phyloP scores from a whole-genome alignment of 345 rosid species.

The Lumnitzera racemosa region DNA sequence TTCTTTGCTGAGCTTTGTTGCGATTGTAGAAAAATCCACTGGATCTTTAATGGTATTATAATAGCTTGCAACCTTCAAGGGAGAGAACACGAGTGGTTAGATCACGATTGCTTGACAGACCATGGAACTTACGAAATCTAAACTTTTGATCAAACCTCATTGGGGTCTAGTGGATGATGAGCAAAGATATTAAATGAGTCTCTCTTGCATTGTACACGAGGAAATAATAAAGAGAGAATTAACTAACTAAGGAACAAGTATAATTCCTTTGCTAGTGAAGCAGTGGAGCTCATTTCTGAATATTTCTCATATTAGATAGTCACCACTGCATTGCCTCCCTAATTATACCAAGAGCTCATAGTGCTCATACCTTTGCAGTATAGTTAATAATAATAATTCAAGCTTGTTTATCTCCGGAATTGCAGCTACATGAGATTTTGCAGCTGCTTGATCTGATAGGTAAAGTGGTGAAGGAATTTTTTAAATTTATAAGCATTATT shows the following conservation, averaged over 20 bases:
- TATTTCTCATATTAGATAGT: too few species aligned
- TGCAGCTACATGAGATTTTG: conserved; percentile 7
- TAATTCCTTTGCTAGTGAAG: background rate
- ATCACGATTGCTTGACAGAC: background rate
- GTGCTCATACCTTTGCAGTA: conserved; percentile 18
- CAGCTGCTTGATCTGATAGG: conserved; percentile 12
- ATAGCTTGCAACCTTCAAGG: conserved; percentile 18
- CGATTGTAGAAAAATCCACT: conserved; percentile 28
- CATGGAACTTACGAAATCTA: background rate
- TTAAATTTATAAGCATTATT: too few species aligned
- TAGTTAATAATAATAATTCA: conserved; percentile 12
- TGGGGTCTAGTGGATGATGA: conserved; percentile 15
- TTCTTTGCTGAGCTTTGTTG: conserved; percentile 18
- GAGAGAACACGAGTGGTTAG: conserved; percentile 5
- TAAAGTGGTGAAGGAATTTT: too few species aligned
- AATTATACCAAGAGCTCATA: too few species aligned
- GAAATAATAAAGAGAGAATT: background rate
- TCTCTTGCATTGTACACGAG: conserved; percentile 17
- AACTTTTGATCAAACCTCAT: conserved; percentile 13
- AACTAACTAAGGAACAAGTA: background rate
- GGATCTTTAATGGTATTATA: conserved; percentile 22
- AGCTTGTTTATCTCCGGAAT: conserved; percentile 16
- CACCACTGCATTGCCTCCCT: too few species aligned
- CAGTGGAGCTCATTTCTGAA: background rate
- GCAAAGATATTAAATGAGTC: conserved; percentile 18